Percentiles rank a stretch among this genome's conserved stretches.
Conservation (phyloP, 2,329 filamentous ascomycete species). For the Cordyceps militaris region DNA sequence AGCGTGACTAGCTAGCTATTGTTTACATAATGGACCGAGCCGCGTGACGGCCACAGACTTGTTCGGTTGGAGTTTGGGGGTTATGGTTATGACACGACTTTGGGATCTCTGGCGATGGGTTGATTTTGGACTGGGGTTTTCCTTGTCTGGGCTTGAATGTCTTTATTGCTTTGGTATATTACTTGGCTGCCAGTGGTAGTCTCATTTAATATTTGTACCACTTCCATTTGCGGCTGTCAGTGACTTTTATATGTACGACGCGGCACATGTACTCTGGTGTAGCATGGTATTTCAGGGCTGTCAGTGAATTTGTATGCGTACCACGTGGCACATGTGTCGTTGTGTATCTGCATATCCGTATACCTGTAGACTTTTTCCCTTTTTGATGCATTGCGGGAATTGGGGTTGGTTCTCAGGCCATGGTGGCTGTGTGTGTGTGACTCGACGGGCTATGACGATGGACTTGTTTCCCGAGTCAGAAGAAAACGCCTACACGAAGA, state of each 20-base stretch:
- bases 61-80: constrained; percentile 1
- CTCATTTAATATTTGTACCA: background rate
- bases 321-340: background rate
- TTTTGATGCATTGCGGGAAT: background rate
- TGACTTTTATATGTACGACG: background rate
- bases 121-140: background rate
- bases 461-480: too few relatives aligned
- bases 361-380: background rate
- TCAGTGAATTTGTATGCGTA: background rate
- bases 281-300: background rate
- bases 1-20: background rate
- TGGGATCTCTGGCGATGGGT: background rate
- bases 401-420: background rate
- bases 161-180: background rate
- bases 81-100: background rate
- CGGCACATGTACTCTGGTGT: background rate
- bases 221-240: background rate
- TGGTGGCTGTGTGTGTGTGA: background rate
- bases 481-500: too few relatives aligned
- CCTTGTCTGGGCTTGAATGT: background rate
- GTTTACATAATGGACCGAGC: constrained; percentile 1
- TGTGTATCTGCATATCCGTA: background rate
- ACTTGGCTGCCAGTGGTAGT: background rate
- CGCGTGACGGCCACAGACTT: constrained; percentile 8
- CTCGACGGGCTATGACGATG: background rate